Evolutionary conservation across 257 asterid species (phyloP).

Genomic region (Rubia yunnanensis): DNA sequence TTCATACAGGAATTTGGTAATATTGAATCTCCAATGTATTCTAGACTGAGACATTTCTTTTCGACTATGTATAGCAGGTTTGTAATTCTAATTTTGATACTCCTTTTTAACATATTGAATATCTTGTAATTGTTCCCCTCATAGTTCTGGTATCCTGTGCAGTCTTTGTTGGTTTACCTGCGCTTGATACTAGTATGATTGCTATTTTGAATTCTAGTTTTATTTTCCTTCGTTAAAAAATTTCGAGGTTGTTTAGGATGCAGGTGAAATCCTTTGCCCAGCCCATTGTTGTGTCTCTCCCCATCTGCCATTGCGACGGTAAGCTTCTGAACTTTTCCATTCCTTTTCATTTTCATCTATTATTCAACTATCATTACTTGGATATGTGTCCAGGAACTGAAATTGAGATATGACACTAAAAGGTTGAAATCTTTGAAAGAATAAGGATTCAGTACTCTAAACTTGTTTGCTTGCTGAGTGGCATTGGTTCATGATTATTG

Average conservation of each 20-base stretch:
- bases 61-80: slow-evolving; percentile 86
- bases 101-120: not conserved
- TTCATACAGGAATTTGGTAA: slow-evolving; percentile 83
- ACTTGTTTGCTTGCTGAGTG: not conserved
- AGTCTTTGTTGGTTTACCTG: not conserved
- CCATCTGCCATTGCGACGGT: slow-evolving; percentile 82
- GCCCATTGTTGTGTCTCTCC: slow-evolving; percentile 82
- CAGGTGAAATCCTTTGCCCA: slow-evolving; percentile 81
- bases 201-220: not conserved
- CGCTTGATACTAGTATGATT: not conserved
- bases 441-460: slow-evolving; percentile 1
- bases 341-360: not conserved
- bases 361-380: not conserved
- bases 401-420: not conserved
- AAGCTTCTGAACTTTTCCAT: slow-evolving; percentile 25
- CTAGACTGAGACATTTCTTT: slow-evolving; percentile 88
- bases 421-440: not conserved
- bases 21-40: slow-evolving; percentile 86
- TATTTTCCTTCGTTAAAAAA: not conserved
- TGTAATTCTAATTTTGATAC: not conserved
- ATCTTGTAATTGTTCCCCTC: slow-evolving; percentile 7
- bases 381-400: not conserved
- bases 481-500: not conserved
- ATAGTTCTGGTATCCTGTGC: not conserved
- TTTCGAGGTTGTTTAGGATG: slow-evolving; percentile 62